Base-by-base conservation (phyloP, 2,329 filamentous ascomycete species). In the Drechslerella stenobrocha region DNA sequence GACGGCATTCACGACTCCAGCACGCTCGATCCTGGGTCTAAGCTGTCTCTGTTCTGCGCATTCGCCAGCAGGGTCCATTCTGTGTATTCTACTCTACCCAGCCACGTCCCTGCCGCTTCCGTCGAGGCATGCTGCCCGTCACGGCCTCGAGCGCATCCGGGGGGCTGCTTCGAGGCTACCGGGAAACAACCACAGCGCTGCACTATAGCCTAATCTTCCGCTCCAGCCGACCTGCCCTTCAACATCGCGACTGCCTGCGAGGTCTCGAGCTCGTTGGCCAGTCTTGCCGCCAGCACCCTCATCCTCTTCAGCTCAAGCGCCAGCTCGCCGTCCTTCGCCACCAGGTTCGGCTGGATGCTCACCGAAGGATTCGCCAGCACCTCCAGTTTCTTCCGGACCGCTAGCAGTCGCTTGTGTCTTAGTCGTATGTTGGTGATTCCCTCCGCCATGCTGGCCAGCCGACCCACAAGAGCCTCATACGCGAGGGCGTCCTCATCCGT, bases 321-420 rank as follows among this genome's bases (percentile, higher is more conserved):
- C 53, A 86, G 88, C 53, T 97, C 84, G 13, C 85, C 82, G 77
- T 95, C 93, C 77, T 97, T 92, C 76, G 96, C 91, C 60, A 88
- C 86, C 57, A 89, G 83, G 70, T 88, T 84, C 73, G 87, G 87
- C 58, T 87, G 83, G 70, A 97, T 79, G 35, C 81, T 86, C 18
- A 90, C 82, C 0, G 91, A 89, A 72, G 96, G 81, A 34, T 86
- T 83, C 56, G 88, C 84, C 42, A 89, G 87, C 74, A 88, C 89
- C 55, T 82, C 80, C 0, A 86, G 86, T 18, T 86, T 86, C 34
- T 80, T 82, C 65, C 84, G 82, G 65, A 88, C 84, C 13, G 75
- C 74, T 0, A 78, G 75, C 3, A 89, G 76, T 1, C 78, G 76
- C 0, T 79, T 74, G 70, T 87, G 80, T 55, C 84, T 80, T 0